These are phyloP conservation scores for Phialophora verrucosa DNA, from an alignment of 2,329 filamentous ascomycete species.

Conservation along the genomic window DNA sequence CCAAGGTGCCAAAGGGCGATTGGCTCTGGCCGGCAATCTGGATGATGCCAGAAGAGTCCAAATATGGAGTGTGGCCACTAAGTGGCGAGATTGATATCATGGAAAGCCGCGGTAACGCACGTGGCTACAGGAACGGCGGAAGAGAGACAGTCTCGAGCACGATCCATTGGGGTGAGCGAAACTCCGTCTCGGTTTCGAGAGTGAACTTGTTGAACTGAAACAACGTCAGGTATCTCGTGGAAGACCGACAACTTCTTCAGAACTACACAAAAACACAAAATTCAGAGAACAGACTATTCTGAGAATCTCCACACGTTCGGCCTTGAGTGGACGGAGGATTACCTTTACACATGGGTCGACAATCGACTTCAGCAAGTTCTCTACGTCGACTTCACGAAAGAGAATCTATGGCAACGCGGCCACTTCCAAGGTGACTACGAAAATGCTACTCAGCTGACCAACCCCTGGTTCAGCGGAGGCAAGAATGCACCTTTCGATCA, in stretches of 20 bases:
- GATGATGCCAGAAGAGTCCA: conserved; percentile 57
- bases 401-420: conserved; percentile 46
- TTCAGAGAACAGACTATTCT: conserved; percentile 42
- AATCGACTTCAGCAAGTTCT: conserved; percentile 37
- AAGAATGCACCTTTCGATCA: conserved; percentile 60
- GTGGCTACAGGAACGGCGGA: conserved; percentile 48
- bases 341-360: conserved; percentile 62
- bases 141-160: conserved; percentile 53
- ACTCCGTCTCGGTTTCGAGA: conserved; percentile 29
- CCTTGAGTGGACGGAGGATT: conserved; percentile 59
- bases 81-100: conserved; percentile 62
- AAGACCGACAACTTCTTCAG: conserved; percentile 42
- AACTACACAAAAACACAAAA: conserved; percentile 40
- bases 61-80: conserved; percentile 59
- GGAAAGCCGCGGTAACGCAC: conserved; percentile 57
- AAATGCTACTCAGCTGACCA: conserved; percentile 50
- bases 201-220: conserved; percentile 16
- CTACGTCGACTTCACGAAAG: conserved; percentile 38
- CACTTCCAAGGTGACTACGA: conserved; percentile 50
- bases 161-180: conserved; percentile 54
- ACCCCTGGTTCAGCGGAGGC: conserved; percentile 55
- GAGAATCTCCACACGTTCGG: conserved; percentile 58
- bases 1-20: conserved; percentile 59
- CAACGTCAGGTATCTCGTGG: conserved; percentile 17
- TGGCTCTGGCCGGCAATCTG: conserved; percentile 62